Evolutionary conservation across 148 eudicot species (phyloP), one percentile per base, ranked within the genome.

Genomic region (Heliosperma pusillum): DNA sequence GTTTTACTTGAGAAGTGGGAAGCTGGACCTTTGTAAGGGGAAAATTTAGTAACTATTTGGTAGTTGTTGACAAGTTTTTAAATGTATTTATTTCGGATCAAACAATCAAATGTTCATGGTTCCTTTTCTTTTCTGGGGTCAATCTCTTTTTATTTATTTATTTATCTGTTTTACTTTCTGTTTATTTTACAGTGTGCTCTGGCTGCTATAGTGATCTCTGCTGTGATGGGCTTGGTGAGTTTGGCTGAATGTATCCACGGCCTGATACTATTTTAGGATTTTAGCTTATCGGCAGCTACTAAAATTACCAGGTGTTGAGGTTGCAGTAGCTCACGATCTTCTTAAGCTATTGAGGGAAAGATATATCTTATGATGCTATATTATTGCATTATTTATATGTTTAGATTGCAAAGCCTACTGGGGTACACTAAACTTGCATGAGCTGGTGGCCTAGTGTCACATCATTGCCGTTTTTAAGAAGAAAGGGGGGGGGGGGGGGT

Each of bases 191-290:
- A 95, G 99, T 90, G 97, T 75, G 92, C 90, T 74, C 83, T 95
- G 80, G 99, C 99, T 85, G 99, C 99, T 71, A 92, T 95, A 77
- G 99, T 95, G 80, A 90, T 89, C 26, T 92, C 99, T 82, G 99
- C 99, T 69, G 99, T 95, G 57, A 86, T 89, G 81, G 99, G 99
- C 74, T 87, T 95, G 99, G 99, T 95, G 80, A 82, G 99, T 87
- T n/a, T 27, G 55, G 40, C 44, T 9, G n/a, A 62, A 56, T 81
- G 63, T 10, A 68, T 63, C 25, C 45, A 20, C 10, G n/a, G 22
- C 7, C 16, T 72, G 44, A 30, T 68, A 44, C 53, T 50, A 11
- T 66, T 44, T 17, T 15, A 17, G 15, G 1, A 22, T 24, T 44
- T 21, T 30, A 66, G 47, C 20, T 30, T 66, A 17, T 30, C 13